Conservation (phyloP, 768 basidiomycete species). For the Auriscalpium orientale region DNA sequence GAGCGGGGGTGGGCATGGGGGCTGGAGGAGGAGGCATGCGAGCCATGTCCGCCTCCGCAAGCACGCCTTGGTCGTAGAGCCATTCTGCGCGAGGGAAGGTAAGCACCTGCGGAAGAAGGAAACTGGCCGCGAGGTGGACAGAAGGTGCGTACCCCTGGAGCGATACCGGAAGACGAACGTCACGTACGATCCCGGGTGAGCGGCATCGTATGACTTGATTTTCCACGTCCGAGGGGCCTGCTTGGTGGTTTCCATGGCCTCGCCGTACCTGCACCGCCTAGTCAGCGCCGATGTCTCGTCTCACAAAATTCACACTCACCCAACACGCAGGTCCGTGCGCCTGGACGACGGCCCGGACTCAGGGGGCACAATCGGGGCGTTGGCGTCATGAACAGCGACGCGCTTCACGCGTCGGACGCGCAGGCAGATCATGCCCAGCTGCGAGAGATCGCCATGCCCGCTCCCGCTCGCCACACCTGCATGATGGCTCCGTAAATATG, state of each 20-base stretch:
- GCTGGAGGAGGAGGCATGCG: too few relatives aligned
- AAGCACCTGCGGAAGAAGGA: too few relatives aligned
- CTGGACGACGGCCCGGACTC: not conserved
- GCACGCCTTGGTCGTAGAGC: not conserved
- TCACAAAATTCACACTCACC: not conserved
- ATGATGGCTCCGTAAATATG: not conserved
- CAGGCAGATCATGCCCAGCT: constrained; percentile 2
- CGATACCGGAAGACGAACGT: constrained; percentile 65
- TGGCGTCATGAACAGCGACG: not conserved
- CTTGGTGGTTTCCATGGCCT: constrained; percentile 11
- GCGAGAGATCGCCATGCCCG: not conserved
- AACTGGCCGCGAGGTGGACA: too few relatives aligned
- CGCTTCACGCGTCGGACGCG: constrained; percentile 1
- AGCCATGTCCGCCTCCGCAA: not conserved
- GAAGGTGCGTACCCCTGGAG: constrained; percentile 32
- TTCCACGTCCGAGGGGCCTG: constrained; percentile 49
- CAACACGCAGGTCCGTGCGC: not conserved
- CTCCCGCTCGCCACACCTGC: not conserved
- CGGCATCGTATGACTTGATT: constrained; percentile 39
- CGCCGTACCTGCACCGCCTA: constrained; percentile 38
- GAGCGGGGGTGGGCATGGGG: too few relatives aligned
- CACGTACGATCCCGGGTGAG: constrained; percentile 39
- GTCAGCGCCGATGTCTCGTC: constrained; percentile 17
- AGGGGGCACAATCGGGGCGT: not conserved
- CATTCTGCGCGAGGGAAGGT: not conserved